Percentiles rank a stretch among this genome's conserved stretches.
Evolutionary conservation across 148 eudicot species (phyloP).

Genomic region (Fagopyrum tataricum): DNA sequence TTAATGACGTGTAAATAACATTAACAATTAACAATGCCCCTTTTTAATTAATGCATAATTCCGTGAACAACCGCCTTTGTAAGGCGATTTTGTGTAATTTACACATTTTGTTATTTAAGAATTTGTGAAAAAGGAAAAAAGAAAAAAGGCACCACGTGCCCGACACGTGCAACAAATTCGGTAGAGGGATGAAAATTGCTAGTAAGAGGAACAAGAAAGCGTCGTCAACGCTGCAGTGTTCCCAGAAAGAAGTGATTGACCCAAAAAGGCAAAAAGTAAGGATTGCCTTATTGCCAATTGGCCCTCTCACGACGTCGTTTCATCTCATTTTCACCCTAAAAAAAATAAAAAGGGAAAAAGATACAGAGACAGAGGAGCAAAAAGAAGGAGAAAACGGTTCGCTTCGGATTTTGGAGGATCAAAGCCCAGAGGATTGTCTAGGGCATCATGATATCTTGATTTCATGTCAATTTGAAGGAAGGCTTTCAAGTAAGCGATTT

Average conservation of each 20-base stretch:
- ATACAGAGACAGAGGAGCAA: background rate
- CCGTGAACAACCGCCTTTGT: too few species aligned
- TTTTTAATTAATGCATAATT: too few species aligned
- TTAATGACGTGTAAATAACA: too few species aligned
- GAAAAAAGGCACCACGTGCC: background rate
- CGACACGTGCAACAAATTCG: background rate
- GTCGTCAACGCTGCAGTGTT: constrained; percentile 2
- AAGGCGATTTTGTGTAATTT: too few species aligned
- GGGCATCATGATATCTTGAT: constrained; percentile 7
- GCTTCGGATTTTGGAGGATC: constrained; percentile 10
- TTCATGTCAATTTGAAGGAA: background rate
- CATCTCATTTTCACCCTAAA: background rate
- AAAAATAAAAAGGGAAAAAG: background rate
- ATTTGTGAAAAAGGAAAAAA: too few species aligned
- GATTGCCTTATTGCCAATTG: background rate
- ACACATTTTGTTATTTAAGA: too few species aligned
- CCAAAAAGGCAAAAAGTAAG: background rate
- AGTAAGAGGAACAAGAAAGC: background rate
- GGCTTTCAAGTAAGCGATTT: background rate
- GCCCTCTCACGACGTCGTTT: constrained; percentile 3
- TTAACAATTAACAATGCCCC: too few species aligned
- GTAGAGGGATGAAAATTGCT: background rate
- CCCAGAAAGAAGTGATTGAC: background rate
- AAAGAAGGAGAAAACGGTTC: constrained; percentile 2
- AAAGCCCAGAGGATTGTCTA: constrained; percentile 5